Percentiles rank a stretch among this genome's conserved stretches.
Conservation (phyloP, 2,329 filamentous ascomycete species). For the Lasiodiplodia hormozganensis region DNA sequence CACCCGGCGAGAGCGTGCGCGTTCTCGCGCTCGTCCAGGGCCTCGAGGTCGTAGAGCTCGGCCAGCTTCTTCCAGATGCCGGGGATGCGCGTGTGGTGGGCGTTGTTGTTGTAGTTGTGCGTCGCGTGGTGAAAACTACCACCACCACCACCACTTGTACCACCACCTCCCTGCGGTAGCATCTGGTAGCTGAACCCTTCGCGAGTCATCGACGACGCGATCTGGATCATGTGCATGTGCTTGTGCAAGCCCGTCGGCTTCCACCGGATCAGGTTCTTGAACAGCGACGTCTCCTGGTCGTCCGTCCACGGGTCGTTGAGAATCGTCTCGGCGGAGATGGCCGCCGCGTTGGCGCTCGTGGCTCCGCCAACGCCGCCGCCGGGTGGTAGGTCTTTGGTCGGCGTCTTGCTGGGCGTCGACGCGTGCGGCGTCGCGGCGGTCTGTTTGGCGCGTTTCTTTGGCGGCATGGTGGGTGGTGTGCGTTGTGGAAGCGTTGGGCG, state of each 20-base stretch:
- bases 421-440: constrained; percentile 50
- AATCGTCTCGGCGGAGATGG: constrained; percentile 45
- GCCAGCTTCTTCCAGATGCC: constrained; percentile 90
- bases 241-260: constrained; percentile 98
- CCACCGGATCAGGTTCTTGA: constrained; percentile 92
- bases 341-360: constrained; percentile 53
- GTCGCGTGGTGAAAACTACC: too few species aligned
- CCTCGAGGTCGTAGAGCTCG: constrained; percentile 82
- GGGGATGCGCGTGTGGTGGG: constrained; percentile 80
- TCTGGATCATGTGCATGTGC: constrained; percentile 89
- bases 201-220: constrained; percentile 79
- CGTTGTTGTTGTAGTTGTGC: neutral
- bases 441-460: constrained; percentile 73
- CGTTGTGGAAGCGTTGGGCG: neutral
- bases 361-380: constrained; percentile 41
- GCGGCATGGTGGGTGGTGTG: constrained; percentile 62
- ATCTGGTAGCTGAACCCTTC: constrained; percentile 75
- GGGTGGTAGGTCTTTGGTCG: constrained; percentile 49
- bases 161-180: neutral
- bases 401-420: constrained; percentile 47
- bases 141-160: too few species aligned
- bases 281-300: constrained; percentile 89
- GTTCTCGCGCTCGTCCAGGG: constrained; percentile 83
- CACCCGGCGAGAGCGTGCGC: constrained; percentile 62
- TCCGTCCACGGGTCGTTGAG: constrained; percentile 87